A percentile compares a stretch with the other conserved stretches of the same genome.
Conservation (phyloP, 768 basidiomycete species). For the Boletus pseudopeckii region DNA sequence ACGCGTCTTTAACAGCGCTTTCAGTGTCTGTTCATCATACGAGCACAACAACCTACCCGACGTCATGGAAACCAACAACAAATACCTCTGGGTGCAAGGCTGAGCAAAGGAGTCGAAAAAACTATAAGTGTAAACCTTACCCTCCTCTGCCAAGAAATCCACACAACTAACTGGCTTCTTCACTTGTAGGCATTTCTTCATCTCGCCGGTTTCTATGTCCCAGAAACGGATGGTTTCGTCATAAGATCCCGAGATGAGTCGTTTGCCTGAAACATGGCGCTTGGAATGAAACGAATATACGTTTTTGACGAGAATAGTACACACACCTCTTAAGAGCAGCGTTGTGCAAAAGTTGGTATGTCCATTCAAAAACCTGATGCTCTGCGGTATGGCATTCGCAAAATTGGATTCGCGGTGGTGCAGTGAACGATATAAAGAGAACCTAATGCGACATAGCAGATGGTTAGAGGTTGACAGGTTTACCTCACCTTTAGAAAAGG, state of each 20-base stretch:
- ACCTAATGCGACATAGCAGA: conserved; percentile 33
- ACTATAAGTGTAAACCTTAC: conserved; percentile 33
- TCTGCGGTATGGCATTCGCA: conserved; percentile 68
- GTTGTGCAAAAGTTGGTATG: conserved; percentile 90
- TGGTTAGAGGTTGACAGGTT: neutral
- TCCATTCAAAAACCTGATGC: conserved; percentile 71
- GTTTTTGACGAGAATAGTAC: neutral
- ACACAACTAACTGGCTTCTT: conserved; percentile 92
- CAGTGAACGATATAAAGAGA: conserved; percentile 71
- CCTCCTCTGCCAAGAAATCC: conserved; percentile 80
- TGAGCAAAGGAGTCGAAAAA: conserved; percentile 3
- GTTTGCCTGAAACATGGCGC: conserved; percentile 46
- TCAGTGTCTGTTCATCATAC: conserved; percentile 2
- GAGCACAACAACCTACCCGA: conserved; percentile 57
- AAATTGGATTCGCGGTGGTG: conserved; percentile 88
- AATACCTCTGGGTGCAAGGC: conserved; percentile 61
- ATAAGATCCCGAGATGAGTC: conserved; percentile 85
- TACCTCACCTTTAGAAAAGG: neutral
- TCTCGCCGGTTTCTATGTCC: conserved; percentile 68
- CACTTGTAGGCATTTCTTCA: conserved; percentile 74
- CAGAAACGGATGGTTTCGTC: conserved; percentile 93
- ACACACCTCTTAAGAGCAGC: conserved; percentile 54
- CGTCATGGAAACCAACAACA: conserved; percentile 89
- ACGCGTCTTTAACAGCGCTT: conserved; percentile 54
- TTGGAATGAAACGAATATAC: neutral